Base-by-base conservation (phyloP, 2,329 filamentous ascomycete species). In the Trichoderma asperellum region DNA sequence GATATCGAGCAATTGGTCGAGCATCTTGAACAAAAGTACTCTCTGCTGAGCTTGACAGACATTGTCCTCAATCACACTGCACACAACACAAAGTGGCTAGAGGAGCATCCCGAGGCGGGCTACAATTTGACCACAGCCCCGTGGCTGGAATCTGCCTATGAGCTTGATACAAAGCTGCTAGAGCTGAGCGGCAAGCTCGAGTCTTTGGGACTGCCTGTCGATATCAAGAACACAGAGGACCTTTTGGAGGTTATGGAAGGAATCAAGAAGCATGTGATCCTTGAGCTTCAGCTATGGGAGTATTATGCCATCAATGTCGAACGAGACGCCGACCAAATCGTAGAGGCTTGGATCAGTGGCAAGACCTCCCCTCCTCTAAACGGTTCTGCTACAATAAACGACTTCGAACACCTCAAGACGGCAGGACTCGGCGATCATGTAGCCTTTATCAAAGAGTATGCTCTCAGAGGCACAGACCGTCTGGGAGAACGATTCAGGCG, bases 51-150 rank as follows among this genome's bases (percentile, higher is more conserved):
- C 71, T 81, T 99, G 82, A 97, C 95, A 0, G 96, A 99, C 78
- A 95, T 99, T 71, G 96, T 99, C 56, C 94, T 96, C 84, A 99
- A 99, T 77, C 96, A 99, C 82, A 99, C 96, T 4, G 95, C 96
- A 7, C 88, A 97, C 83, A 98, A 98, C 81, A 96, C 92, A 80
- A 88, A 91, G 75, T 99, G 96, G 96, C 86, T 99, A 12, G 86
- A 96, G 77, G 91, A 96, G 70, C 95, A 99, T 76, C 96, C 96
- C 0, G 96, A 99, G 75, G 92, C 94, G 56, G 96, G 96, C 18
- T 99, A 99, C 85, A 99, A 96, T 78, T 84, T 97, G 72, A 89
- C 90, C 52, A 98, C 95, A 0, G 94, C 96, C 0, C 96, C 96
- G 0, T 91, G 89, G 88, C 80, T 92, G 16, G 85, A 91, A 76